Base-by-base conservation (phyloP, 352 stramenopile species). In the Phytopythium oedochilum region DNA sequence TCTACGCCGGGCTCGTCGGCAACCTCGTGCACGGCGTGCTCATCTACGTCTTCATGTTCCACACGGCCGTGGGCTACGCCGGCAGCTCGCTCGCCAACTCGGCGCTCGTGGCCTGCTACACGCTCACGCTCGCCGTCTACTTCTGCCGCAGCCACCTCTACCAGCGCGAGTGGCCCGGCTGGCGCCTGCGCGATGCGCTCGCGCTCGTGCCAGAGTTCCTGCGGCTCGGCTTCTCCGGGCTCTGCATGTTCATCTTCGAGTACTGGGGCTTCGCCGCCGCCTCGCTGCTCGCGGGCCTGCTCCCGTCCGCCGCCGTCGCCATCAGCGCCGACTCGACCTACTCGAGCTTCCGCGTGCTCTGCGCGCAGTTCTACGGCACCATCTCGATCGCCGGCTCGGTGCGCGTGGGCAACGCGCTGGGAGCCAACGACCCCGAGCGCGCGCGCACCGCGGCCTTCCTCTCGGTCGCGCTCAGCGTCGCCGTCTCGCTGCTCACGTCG, bases 11-110 rank as follows among this genome's bases (percentile, higher is more conserved):
- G 5, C 63, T 96, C 35, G 52, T 86, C n/a, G 73, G 70, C 59
- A 93, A 90, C 50, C 39, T 96, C 35, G 78, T 96, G 26, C 88
- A 95, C 60, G 65, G 71, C 20, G 66, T 78, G 22, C 57, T 92
- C 17, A 89, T 92, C 26, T 96, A 94, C 68, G 68, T 90, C 42
- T 75, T 97, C 60, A 92, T 96, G 65, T 89, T 92, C 68, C 85
- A 76, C 60, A 92, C 87, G 0, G 46, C 66, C 0, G 60, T 86
- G 36, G 87, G 86, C 6, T 93, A 89, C 57, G 66, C 89, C 0
- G 86, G 83, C n/a, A 88, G 73, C 28, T 83, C 87, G 35, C 69
- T 96, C 34, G 88, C 84, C 28, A 71, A 63, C 53, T 86, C 75
- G 45, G 68, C 71, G 17, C 70, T 83, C 20, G 57, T 77, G 31